Conservation (phyloP, 495 filamentous ascomycete species). For the Penicillium riverlandense region DNA sequence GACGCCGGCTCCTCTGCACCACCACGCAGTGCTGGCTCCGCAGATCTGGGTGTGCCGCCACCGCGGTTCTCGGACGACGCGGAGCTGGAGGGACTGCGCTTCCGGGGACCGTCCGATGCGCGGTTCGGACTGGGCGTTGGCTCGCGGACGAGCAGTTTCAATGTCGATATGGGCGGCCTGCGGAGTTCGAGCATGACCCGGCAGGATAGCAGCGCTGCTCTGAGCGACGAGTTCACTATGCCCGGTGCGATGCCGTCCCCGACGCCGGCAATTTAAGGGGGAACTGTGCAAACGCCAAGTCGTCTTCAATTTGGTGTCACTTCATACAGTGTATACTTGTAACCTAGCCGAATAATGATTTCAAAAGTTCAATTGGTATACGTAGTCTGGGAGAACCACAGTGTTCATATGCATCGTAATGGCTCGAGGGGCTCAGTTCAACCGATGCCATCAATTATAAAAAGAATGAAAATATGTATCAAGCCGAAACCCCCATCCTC, state of each 20-base stretch:
- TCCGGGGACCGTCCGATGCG: conserved; percentile 23
- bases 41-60: conserved; percentile 17
- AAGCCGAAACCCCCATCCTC: not conserved
- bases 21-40: conserved; percentile 26
- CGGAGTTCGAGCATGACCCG: conserved; percentile 30
- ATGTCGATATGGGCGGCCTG: conserved; percentile 28
- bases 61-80: conserved; percentile 12
- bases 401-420: too few relatives aligned
- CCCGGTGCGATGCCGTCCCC: conserved; percentile 25
- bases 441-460: too few relatives aligned
- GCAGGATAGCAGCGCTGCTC: conserved; percentile 22
- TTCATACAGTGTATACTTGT: too few relatives aligned
- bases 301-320: too few relatives aligned
- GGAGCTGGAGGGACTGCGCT: conserved; percentile 29
- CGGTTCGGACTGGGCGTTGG: conserved; percentile 27
- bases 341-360: too few relatives aligned
- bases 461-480: too few relatives aligned
- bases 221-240: conserved; percentile 28
- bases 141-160: conserved; percentile 33
- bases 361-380: too few relatives aligned
- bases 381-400: too few relatives aligned
- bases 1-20: conserved; percentile 34
- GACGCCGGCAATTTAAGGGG: conserved; percentile 1
- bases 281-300: not conserved
- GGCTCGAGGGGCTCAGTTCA: too few relatives aligned